Evolutionary conservation across 31 red algal species (phyloP).

Genomic region (Asparagopsis taxiformis): DNA sequence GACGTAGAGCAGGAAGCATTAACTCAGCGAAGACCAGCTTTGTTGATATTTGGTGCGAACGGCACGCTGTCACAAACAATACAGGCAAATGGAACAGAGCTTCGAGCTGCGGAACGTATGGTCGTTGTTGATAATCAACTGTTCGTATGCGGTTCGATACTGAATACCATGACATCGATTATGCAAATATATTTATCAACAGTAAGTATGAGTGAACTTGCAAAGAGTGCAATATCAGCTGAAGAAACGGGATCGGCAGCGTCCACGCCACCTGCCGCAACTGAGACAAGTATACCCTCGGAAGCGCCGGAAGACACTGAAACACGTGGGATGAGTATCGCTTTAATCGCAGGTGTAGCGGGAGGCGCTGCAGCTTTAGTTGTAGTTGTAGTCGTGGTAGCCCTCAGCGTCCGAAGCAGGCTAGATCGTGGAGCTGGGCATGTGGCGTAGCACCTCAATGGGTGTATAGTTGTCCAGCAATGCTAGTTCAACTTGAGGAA

Average conservation of each 20-base stretch:
- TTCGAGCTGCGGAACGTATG: not conserved
- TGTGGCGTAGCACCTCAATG: not conserved
- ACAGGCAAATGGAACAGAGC: not conserved
- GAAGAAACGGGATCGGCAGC: not conserved
- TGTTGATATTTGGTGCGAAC: slow-evolving; percentile 11
- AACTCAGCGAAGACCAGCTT: slow-evolving; percentile 2
- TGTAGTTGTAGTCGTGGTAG: not conserved
- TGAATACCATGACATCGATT: not conserved
- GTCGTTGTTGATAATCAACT: not conserved
- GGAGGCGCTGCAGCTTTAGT: not conserved
- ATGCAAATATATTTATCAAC: not conserved
- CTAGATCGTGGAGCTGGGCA: not conserved
- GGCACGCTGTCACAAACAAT: not conserved
- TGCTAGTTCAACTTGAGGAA: too few species aligned
- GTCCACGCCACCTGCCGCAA: too few species aligned
- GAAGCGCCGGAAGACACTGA: not conserved
- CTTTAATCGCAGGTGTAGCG: not conserved
- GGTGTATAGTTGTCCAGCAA: too few species aligned
- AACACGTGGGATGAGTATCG: not conserved
- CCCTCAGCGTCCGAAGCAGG: too few species aligned
- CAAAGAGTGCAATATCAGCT: not conserved
- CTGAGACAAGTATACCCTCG: not conserved
- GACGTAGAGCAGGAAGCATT: not conserved
- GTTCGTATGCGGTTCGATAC: not conserved
- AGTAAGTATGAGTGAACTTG: not conserved